Conservation (phyloP, 23 red algal species). For the Agarophyton chilense region DNA sequence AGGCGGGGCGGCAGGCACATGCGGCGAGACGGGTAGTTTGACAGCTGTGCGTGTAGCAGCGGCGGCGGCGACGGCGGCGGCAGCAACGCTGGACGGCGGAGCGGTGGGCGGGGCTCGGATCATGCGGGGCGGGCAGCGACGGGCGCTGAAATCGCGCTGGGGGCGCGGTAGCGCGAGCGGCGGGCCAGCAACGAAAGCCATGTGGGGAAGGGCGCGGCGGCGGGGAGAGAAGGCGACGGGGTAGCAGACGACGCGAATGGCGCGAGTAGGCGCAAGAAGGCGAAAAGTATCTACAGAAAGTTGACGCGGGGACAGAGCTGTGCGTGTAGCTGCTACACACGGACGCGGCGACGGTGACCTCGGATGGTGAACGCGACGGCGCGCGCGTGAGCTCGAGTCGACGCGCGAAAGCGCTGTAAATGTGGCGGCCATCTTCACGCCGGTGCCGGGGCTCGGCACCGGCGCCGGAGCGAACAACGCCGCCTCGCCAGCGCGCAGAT, state of each 20-base stretch:
- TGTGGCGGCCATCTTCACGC: background rate
- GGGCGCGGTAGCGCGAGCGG: background rate
- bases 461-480: too few relatives aligned
- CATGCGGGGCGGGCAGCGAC: background rate
- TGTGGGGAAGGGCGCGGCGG: background rate
- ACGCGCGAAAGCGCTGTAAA: background rate
- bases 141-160: background rate
- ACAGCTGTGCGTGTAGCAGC: background rate
- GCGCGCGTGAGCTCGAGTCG: background rate
- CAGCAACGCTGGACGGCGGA: background rate
- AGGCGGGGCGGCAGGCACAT: background rate
- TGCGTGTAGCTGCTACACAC: too few relatives aligned
- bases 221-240: background rate
- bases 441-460: background rate
- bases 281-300: too few relatives aligned
- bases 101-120: conserved; percentile 18
- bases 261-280: background rate
- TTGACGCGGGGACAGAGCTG: too few relatives aligned
- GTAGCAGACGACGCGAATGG: background rate
- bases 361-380: background rate
- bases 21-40: background rate
- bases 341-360: conserved; percentile 17
- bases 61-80: conserved; percentile 2
- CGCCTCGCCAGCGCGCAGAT: background rate
- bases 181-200: conserved; percentile 1